phyloP scores from a whole-genome alignment of 495 filamentous ascomycete genomes.

The Cairneyella variabilis region DNA sequence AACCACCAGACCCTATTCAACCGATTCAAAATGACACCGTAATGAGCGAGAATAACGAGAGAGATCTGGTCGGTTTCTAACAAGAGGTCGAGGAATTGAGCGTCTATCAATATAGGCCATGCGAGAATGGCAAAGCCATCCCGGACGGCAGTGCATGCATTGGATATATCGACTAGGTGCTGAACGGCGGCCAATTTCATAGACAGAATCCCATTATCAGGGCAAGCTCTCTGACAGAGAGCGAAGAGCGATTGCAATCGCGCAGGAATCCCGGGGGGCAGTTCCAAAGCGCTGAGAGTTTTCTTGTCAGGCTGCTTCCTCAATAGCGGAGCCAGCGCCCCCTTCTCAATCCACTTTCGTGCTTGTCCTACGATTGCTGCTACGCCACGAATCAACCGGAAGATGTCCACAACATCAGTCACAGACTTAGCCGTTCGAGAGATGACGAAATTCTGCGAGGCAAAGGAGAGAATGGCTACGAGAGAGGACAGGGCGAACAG shows the following conservation, averaged over 20 bases:
- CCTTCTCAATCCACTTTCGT: conserved; percentile 5
- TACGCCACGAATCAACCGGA: conserved; percentile 1
- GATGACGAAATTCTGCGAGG: background rate
- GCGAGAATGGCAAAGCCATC: background rate
- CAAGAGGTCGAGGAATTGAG: conserved; percentile 4
- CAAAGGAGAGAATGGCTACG: conserved; percentile 1
- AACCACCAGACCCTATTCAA: conserved; percentile 1
- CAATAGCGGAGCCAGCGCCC: background rate
- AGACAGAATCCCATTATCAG: background rate
- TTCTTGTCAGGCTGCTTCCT: background rate
- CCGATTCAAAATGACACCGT: background rate
- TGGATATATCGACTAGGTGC: background rate
- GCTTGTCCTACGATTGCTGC: background rate
- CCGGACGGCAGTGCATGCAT: background rate
- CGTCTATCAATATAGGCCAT: conserved; percentile 1
- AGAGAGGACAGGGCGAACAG: conserved; percentile 5
- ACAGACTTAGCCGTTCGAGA: background rate
- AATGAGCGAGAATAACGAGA: conserved; percentile 6
- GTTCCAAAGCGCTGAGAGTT: background rate
- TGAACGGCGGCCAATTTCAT: background rate
- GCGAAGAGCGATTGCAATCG: background rate
- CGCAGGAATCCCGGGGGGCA: background rate
- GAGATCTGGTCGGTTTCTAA: background rate
- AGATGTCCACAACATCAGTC: conserved; percentile 5
- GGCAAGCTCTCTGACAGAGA: background rate